These are phyloP conservation scores for Zygosaccharomyces sapae DNA, from an alignment of 1,139 yeast species.

Conservation along the genomic window DNA sequence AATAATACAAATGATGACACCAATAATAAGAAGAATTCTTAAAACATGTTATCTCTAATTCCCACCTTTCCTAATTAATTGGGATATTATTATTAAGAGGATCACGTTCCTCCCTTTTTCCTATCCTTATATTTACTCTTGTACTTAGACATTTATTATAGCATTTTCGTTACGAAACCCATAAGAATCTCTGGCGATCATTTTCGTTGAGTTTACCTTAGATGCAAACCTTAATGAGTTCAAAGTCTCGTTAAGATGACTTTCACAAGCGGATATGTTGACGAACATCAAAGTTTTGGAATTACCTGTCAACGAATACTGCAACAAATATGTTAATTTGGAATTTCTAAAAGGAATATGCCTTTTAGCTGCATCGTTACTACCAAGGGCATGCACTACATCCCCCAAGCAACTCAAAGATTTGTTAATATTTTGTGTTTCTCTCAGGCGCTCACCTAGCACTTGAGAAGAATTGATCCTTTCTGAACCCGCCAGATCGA, in stretches of 20 bases:
- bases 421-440: conserved; percentile 86
- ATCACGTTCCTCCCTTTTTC: too few relatives aligned
- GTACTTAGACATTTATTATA: conserved; percentile 4
- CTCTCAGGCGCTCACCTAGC: conserved; percentile 74
- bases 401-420: conserved; percentile 88
- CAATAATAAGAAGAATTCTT: conserved; percentile 2
- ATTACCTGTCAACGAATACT: conserved; percentile 77
- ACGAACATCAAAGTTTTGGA: conserved; percentile 94
- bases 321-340: conserved; percentile 71
- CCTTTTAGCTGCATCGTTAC: conserved; percentile 30
- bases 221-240: conserved; percentile 88
- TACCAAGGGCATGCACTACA: conserved; percentile 72
- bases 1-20: conserved; percentile 6
- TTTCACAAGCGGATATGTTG: conserved; percentile 66
- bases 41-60: too few relatives aligned
- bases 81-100: neutral
- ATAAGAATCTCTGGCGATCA: conserved; percentile 20
- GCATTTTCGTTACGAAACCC: conserved; percentile 4
- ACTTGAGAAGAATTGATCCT: conserved; percentile 73
- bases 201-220: conserved; percentile 60
- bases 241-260: conserved; percentile 69
- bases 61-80: neutral
- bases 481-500: conserved; percentile 89
- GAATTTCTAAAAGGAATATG: conserved; percentile 59
- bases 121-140: neutral